Conservation (phyloP, 176 grass and related monocot genomes). For the Olyra latifolia region DNA sequence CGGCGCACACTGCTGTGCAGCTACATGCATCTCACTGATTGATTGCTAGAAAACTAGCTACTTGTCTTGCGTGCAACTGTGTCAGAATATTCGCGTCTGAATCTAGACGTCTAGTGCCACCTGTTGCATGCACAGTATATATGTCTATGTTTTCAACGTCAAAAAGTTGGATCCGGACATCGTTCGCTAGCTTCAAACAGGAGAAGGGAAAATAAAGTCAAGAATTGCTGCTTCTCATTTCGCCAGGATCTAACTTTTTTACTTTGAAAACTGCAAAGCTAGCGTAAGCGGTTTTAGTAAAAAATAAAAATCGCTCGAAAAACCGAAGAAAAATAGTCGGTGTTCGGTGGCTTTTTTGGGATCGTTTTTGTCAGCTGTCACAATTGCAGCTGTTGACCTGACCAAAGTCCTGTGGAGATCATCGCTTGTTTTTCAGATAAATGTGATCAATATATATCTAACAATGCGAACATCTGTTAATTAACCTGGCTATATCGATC, state of each 20-base stretch:
- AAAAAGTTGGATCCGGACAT: too few relatives aligned
- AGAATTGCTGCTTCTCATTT: too few relatives aligned
- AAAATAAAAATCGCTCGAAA: too few relatives aligned
- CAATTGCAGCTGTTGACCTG: not conserved
- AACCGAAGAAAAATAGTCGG: too few relatives aligned
- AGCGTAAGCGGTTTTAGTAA: too few relatives aligned
- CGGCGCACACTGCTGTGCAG: not conserved
- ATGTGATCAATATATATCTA: not conserved
- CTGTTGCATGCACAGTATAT: too few relatives aligned
- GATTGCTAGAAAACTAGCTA: not conserved
- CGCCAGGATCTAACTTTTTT: too few relatives aligned
- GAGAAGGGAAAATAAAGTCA: too few relatives aligned
- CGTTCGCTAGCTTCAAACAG: too few relatives aligned
- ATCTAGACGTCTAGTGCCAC: not conserved
- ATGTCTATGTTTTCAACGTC: not conserved
- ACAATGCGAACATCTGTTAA: not conserved
- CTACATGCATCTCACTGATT: not conserved
- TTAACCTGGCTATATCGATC: not conserved
- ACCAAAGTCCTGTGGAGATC: not conserved
- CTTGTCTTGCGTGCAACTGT: not conserved
- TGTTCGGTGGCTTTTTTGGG: too few relatives aligned
- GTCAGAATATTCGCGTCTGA: slow-evolving; percentile 15
- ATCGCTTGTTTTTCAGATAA: not conserved
- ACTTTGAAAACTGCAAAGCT: not conserved
- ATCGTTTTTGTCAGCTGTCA: too few relatives aligned